Percentiles rank a stretch among this genome's conserved stretches.
Conservation (phyloP, 257 asterid genomes). For the Solanum boliviense region DNA sequence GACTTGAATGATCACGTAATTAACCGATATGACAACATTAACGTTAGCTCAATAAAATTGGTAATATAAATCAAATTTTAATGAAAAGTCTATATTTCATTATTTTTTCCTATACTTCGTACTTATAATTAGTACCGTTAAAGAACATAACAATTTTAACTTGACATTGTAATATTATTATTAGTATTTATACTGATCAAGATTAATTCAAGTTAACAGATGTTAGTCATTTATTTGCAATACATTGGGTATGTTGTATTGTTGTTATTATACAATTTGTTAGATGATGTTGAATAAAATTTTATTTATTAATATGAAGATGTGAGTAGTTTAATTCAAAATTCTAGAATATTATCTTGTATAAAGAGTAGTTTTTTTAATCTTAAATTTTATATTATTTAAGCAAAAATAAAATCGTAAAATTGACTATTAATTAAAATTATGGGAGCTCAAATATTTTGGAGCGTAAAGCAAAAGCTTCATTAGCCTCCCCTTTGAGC, state of each 20-base stretch:
- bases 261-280: not conserved
- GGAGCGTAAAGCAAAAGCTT: not conserved
- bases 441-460: not conserved
- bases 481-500: not conserved
- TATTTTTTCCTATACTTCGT: not conserved
- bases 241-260: not conserved
- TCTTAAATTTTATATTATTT: too few relatives aligned
- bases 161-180: not conserved
- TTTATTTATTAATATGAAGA: not conserved
- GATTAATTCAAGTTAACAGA: not conserved
- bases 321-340: not conserved
- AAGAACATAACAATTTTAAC: not conserved
- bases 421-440: not conserved
- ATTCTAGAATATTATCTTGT: not conserved
- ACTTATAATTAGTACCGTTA: not conserved
- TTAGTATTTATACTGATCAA: not conserved
- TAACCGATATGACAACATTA: not conserved
- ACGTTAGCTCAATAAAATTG: not conserved
- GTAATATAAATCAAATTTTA: not conserved
- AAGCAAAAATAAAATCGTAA: not conserved
- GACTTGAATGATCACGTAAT: not conserved
- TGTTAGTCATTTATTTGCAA: not conserved
- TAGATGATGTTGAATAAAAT: not conserved
- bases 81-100: not conserved
- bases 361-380: not conserved